Percentiles rank a stretch among this genome's conserved stretches.
These are phyloP conservation scores for Botrytis cinerea DNA, from an alignment of 2,329 filamentous ascomycete species.

Conservation along the genomic window DNA sequence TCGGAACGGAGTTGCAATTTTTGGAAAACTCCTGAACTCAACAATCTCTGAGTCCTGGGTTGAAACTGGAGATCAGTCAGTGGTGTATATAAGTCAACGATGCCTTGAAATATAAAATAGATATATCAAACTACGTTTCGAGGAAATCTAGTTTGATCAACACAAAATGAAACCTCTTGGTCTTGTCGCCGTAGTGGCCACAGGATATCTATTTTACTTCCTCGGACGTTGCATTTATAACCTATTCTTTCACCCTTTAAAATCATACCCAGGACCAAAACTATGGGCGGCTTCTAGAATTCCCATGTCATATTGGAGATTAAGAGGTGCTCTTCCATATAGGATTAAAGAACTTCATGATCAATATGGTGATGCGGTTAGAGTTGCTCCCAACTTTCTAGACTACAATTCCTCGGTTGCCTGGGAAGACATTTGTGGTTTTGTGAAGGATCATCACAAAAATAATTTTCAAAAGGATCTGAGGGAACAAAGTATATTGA, in stretches of 20 bases:
- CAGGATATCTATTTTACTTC: not conserved
- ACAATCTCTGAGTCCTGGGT: not conserved
- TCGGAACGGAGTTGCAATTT: not conserved
- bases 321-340: slow-evolving; percentile 4
- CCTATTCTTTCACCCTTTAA: slow-evolving; percentile 28
- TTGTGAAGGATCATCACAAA: not conserved
- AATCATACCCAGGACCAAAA: slow-evolving; percentile 27
- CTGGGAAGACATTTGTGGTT: slow-evolving; percentile 27
- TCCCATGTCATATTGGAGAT: slow-evolving; percentile 10
- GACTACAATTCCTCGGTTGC: slow-evolving; percentile 25
- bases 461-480: slow-evolving; percentile 13
- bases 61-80: not conserved
- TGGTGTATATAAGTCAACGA: not conserved
- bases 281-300: slow-evolving; percentile 22
- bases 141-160: not conserved
- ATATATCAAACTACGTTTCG: too few relatives aligned
- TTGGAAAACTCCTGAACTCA: not conserved
- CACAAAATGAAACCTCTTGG: not conserved
- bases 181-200: not conserved
- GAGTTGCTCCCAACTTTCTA: slow-evolving; percentile 27
- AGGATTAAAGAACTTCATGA: slow-evolving; percentile 25
- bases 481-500: accelerated
- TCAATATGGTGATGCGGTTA: slow-evolving; percentile 29
- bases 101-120: not conserved
- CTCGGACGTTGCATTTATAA: slow-evolving; percentile 23